Percentiles rank a stretch among this genome's conserved stretches.
These are phyloP conservation scores for Flaveria trinervia DNA, from an alignment of 129 eudicot genomes.

Conservation along the genomic window DNA sequence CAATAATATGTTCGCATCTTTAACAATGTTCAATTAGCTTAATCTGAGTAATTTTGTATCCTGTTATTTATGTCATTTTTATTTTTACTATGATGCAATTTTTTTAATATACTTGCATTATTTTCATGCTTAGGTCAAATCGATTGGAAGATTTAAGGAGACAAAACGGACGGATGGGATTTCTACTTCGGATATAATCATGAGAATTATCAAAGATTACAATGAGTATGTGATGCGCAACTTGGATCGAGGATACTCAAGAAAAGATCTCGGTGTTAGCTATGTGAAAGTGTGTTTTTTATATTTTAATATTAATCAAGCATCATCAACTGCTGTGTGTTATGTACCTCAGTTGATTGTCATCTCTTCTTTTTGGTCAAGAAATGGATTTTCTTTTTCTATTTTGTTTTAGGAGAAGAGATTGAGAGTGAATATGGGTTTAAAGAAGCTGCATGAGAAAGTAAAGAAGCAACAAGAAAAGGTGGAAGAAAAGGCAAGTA, in stretches of 20 bases:
- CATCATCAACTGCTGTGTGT: not conserved
- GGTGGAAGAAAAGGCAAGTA: slow-evolving; percentile 74
- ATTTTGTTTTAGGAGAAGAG: slow-evolving; percentile 70
- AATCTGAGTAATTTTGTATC: not conserved
- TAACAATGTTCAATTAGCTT: not conserved
- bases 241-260: slow-evolving; percentile 94
- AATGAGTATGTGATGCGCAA: slow-evolving; percentile 95
- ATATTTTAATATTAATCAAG: not conserved
- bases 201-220: slow-evolving; percentile 96
- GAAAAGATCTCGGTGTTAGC: slow-evolving; percentile 96
- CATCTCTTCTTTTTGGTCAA: slow-evolving; percentile 7
- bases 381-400: slow-evolving; percentile 9
- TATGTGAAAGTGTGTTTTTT: slow-evolving; percentile 72
- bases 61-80: not conserved
- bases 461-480: slow-evolving; percentile 93
- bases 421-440: slow-evolving; percentile 77
- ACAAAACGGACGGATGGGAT: slow-evolving; percentile 93
- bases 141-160: slow-evolving; percentile 84
- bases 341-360: slow-evolving; percentile 3
- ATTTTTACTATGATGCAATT: not conserved
- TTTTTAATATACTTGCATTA: slow-evolving; percentile 14
- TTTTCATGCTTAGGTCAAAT: slow-evolving; percentile 58
- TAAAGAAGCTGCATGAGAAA: slow-evolving; percentile 78
- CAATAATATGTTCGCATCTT: slow-evolving; percentile 9
- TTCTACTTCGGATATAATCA: slow-evolving; percentile 89